Conservation (phyloP, 306 rosid genomes). For the Castanospermum australe region DNA sequence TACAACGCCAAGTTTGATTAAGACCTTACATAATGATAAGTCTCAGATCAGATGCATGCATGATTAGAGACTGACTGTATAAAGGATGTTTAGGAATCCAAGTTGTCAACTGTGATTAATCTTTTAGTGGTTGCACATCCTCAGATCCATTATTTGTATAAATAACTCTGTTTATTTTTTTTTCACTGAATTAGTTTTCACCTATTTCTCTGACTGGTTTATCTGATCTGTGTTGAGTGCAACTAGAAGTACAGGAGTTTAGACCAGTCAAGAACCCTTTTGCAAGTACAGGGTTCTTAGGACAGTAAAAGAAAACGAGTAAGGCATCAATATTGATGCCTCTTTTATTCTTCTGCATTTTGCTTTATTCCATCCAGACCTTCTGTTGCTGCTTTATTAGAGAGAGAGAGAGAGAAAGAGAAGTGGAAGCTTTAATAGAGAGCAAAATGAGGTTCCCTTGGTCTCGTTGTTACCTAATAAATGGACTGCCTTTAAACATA, state of each 20-base stretch:
- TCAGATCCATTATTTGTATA: neutral
- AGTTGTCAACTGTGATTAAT: neutral
- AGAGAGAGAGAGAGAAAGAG: neutral
- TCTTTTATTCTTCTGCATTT: slow-evolving; percentile 16
- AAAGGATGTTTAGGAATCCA: neutral
- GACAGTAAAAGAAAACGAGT: slow-evolving; percentile 11
- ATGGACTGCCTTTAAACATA: slow-evolving; percentile 24
- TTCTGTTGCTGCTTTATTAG: slow-evolving; percentile 33
- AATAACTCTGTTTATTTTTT: neutral
- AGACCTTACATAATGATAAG: neutral
- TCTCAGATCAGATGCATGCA: neutral
- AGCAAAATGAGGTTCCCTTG: slow-evolving; percentile 39
- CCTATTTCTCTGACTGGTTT: neutral
- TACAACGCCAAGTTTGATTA: neutral
- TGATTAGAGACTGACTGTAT: neutral
- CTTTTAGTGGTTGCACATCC: neutral
- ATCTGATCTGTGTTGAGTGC: neutral
- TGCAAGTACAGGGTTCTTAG: slow-evolving; percentile 11
- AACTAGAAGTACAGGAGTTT: neutral
- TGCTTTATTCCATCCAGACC: slow-evolving; percentile 49
- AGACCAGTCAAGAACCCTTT: slow-evolving; percentile 22
- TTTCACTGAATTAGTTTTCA: neutral
- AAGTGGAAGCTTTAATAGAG: slow-evolving; percentile 12
- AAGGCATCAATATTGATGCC: slow-evolving; percentile 36
- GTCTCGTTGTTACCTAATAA: slow-evolving; percentile 33